Percentiles rank a stretch among this genome's conserved stretches.
phyloP scores from a whole-genome alignment of 495 filamentous ascomycete species.

The Tuber magnatum region DNA sequence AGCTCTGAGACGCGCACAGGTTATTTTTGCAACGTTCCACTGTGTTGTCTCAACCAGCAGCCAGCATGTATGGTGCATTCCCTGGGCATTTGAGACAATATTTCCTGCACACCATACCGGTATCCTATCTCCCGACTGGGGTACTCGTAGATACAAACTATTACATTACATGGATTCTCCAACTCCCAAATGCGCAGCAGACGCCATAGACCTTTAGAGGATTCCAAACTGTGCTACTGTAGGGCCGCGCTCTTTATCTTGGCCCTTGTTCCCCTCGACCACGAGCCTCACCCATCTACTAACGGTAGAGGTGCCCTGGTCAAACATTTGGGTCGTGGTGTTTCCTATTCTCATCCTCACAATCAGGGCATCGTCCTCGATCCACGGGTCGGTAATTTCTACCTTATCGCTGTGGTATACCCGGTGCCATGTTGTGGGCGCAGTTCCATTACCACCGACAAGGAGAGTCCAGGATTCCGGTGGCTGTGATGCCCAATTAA shows the following conservation, averaged over 20 bases:
- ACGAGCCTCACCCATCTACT: slow-evolving; percentile 45
- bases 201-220: slow-evolving; percentile 36
- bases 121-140: not conserved
- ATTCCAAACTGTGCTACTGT: slow-evolving; percentile 70
- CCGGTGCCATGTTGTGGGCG: slow-evolving; percentile 26
- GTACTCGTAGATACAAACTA: not conserved
- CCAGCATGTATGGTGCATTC: not conserved
- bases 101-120: too few species aligned
- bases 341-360: slow-evolving; percentile 33
- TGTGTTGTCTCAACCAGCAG: not conserved
- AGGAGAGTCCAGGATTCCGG: slow-evolving; percentile 53
- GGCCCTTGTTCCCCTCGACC: slow-evolving; percentile 47
- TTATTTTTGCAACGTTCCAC: slow-evolving; percentile 1
- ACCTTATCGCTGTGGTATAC: slow-evolving; percentile 35
- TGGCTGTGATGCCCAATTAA: slow-evolving; percentile 62
- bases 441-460: slow-evolving; percentile 47
- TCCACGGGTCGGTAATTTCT: slow-evolving; percentile 42
- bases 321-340: slow-evolving; percentile 38
- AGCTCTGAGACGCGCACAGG: not conserved
- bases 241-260: slow-evolving; percentile 51
- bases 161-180: not conserved
- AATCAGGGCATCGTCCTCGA: slow-evolving; percentile 23
- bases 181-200: not conserved
- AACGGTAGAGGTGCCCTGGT: slow-evolving; percentile 33
- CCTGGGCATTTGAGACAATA: not conserved